Percentiles rank a stretch among this genome's conserved stretches.
These are phyloP conservation scores for Ammopiptanthus mongolicus DNA, from an alignment of 306 rosid genomes.

Conservation along the genomic window DNA sequence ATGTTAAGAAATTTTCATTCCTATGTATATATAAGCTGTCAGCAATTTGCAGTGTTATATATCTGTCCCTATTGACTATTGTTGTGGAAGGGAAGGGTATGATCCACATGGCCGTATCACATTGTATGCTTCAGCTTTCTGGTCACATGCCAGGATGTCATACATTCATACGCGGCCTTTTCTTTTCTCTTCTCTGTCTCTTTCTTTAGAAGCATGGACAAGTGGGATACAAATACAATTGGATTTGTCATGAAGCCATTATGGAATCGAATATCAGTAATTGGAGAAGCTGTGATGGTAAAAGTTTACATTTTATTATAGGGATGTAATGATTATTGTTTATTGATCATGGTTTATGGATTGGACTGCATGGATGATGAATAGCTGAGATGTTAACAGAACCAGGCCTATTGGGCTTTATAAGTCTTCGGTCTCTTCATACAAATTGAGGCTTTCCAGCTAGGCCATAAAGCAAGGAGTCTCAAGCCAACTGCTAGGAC, in stretches of 20 bases:
- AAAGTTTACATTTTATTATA: too few relatives aligned
- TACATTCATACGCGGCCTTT: too few relatives aligned
- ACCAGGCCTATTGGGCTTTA: background rate
- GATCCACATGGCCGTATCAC: conserved; percentile 6
- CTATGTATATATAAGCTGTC: background rate
- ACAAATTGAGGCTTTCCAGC: background rate
- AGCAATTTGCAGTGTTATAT: background rate
- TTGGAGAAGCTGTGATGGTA: background rate
- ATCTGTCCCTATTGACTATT: too few relatives aligned
- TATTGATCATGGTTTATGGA: too few relatives aligned
- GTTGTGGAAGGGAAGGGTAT: background rate
- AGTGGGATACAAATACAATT: background rate
- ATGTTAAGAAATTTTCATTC: too few relatives aligned
- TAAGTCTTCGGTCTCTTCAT: background rate
- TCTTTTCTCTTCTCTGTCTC: background rate
- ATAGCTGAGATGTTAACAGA: background rate
- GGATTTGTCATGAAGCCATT: background rate
- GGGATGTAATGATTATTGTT: too few relatives aligned
- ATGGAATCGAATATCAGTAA: background rate
- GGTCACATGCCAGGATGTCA: background rate
- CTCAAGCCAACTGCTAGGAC: too few relatives aligned
- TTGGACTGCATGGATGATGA: too few relatives aligned
- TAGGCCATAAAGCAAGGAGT: background rate
- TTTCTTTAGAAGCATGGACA: background rate
- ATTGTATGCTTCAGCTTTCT: background rate